Evolutionary conservation across 345 rosid genomes (phyloP), one percentile per base, ranked within the genome.

Genomic region (Melastoma malabathricum): DNA sequence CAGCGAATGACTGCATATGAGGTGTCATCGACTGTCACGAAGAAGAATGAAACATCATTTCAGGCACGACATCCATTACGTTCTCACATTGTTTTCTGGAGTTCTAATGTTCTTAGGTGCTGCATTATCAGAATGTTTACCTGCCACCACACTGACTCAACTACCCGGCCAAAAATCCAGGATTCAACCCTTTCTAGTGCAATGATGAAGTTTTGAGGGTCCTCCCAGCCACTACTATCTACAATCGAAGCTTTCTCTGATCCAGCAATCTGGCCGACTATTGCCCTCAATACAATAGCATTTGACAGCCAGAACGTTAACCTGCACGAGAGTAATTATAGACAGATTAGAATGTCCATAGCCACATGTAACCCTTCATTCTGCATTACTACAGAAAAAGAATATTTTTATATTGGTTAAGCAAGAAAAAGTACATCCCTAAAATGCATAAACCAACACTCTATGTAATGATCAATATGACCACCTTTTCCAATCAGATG

Each of bases 91-190:
- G 38, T 29, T 29, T 29, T 5, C 38, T 1, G 38, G 38, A 29
- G 38, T 29, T 5, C 38, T 5, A 29, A 5, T 29, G 9, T 29
- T 29, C 38, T 29, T 1, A 29, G 38, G 38, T 29, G 9, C 15
- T 50, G 62, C 46, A 54, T 52, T 20, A n/a, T 45, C 8, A 41
- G 31, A 6, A 44, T 20, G 3, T 34, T 63, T 45, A 89, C 97
- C 97, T 86, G 95, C 97, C 97, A 89, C 97, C 97, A 89, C 48
- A 89, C 78, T 13, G 90, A 89, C 57, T 83, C 86, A 8, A 89
- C 76, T 44, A 89, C 70, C 47, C 95, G 74, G 13, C 82, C 79
- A 75, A 89, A 89, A 57, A 86, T 83, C 97, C 94, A 89, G 13
- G 83, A 73, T 67, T 89, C 97, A 29, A 89, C 64, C 76, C 75